Evolutionary conservation across 2,329 filamentous ascomycete species (phyloP), one percentile per base, ranked within the genome.

Genomic region (Arthrocladium fulminans): DNA sequence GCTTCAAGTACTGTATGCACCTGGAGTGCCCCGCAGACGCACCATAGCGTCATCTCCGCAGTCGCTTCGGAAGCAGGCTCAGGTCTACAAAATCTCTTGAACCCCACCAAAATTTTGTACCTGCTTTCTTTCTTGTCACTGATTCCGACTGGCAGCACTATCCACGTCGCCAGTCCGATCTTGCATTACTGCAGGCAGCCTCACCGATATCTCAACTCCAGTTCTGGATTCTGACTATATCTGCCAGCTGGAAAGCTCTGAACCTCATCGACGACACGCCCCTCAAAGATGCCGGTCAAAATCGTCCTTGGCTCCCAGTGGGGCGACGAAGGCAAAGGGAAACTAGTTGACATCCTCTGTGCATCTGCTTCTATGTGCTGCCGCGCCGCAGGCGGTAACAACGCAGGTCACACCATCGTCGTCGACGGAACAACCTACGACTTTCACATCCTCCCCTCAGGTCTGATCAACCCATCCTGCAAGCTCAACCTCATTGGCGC

Each of bases 241-340:
- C n/a, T 5, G 6, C 24, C 12, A 13, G 19, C 24, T 15, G 3
- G 9, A 10, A 42, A 23, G 39, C 3, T 24, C 10, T 9, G 20
- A 25, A 27, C 12, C 12, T 13, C 20, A 42, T 5, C 4, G 3
- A 10, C 7, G 19, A n/a, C n/a, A 42, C 39, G 2, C 27, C 8
- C 24, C 8, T 30, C 24, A 13, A 48, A 20, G 4, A 59, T 59
- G 57, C 61, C 61, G 51, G 65, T 70, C 48, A 67, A 69, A 44
- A 65, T 72, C 47, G 67, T 72, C 56, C 59, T 72, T 44, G 69
- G 69, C 51, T 62, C 65, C 55, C 69, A 72, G 63, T 72, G 68
- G 65, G 69, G 69, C 57, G 69, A 72, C 63, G 69, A 72, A 64
- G 69, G 69, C 66, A 72, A 72, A 61, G 69, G 69, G 43, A 72